Base-by-base conservation (phyloP, 208 protist genomes). In the Crithidia expoeki region DNA sequence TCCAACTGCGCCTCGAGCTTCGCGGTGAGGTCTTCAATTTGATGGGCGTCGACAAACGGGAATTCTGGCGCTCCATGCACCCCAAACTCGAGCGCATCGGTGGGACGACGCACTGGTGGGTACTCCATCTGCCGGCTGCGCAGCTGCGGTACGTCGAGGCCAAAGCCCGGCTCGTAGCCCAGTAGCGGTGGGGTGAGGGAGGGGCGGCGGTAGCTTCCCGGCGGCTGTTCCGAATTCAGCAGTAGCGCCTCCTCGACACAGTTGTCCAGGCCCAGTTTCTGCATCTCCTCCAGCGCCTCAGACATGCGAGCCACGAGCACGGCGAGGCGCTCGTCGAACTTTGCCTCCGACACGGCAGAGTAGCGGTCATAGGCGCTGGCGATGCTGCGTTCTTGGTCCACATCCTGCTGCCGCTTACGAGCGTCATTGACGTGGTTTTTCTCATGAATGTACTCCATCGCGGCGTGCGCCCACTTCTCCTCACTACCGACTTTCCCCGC, bases 381-480 rank as follows among this genome's bases (percentile, higher is more conserved):
- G 21, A 92, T 49, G 32, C 74, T 68, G 30, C 86, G 85, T 70
- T 96, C 89, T 44, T 74, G 68, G 30, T 88, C 73, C 38, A 96
- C 86, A 44, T 96, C 88, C 56, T 79, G 74, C 69, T 93, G 83
- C 14, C 89, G 81, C 75, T 96, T 96, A 9, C 85, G 72, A 11
- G 75, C 67, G 51, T 96, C 91, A 63, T 90, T 93, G 33, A 88
- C 81, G 68, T 93, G 91, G 23, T 86, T 85, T 74, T 90, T 88
- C 49, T 96, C 88, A 73, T 96, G 88, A 58, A 96, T 85, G 76
- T 96, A 96, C 77, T 94, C 86, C 86, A 96, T 93, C 42, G 85
- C 87, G 5, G 85, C 85, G 50, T 96, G 91, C 1, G 88, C 88
- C 88, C 88, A 96, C 76, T 94, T 94, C 79, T 96, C 91, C 12